Evolutionary conservation across 345 rosid genomes (phyloP), one percentile per base, ranked within the genome.

Genomic region (Aquilaria yunnanensis): DNA sequence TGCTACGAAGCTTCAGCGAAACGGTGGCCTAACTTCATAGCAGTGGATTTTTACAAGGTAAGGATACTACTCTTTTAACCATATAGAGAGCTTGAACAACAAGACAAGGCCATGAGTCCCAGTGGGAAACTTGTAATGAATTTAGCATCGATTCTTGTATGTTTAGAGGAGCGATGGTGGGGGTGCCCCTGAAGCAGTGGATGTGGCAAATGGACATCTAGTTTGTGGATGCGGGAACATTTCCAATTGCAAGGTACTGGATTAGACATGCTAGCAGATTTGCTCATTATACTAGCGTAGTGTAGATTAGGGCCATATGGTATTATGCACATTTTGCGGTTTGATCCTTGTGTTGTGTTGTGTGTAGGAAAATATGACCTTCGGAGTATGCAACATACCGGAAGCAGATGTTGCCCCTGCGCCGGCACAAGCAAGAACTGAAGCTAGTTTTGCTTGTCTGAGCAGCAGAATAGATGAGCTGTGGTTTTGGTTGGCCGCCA

Each of bases 11-110:
- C 84, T 34, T 70, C 96, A 2, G 95, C 88, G 12, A 78, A 88
- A 32, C 81, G 96, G 8, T 90, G 99, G 99, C 85, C 99, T 54
- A 90, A 90, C 80, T 90, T 86, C 97, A 81, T 94, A 12, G 85
- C 99, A 2, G 95, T 86, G 12, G 97, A 94, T 67, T 88, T 79
- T 70, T 88, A 94, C 81, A 80, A 82, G 92, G 99, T 94, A 80
- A 6, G 34, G 5, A 29, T 47, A 23, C 13, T 12, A 51, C 32
- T 14, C 5, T 48, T 50, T 49, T 10, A 51, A 13, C 47, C 51
- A 11, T 61, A 7, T 49, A 48, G 32, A 37, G 33, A 62, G 43
- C 56, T 16, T 16, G 23, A 16, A 16, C 23, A 16, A 16, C 23
- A 0, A 16, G 23, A 16, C 23, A 16, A 16, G 23, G 23, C 23